Evolutionary conservation across 2,329 filamentous ascomycete species (phyloP), one percentile per base, ranked within the genome.

Genomic region (Ustilaginoidea virens): DNA sequence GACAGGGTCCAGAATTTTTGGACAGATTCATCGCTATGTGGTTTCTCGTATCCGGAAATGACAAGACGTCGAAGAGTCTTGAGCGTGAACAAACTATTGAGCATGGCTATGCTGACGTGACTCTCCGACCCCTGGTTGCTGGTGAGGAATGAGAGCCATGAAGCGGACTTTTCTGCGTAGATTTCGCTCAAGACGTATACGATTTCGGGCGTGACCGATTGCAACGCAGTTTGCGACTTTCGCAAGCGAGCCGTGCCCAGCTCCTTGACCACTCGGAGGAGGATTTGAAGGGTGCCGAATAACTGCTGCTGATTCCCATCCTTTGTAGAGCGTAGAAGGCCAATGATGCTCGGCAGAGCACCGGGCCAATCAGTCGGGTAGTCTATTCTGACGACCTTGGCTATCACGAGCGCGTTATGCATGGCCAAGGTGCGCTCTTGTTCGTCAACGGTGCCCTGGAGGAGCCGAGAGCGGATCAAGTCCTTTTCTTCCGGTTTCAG

Each of bases 181-280:
- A 93, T 78, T 31, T 72, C 69, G 13, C 71, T 75, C 14, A 96
- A 59, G 3, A 90, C 60, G 41, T 78, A 75, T n/a, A 93, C 69
- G 14, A 94, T 69, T 48, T 93, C 83, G 0, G 86, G 82, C 0
- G 85, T 74, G 17, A 81, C 67, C 2, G 74, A 71, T 40, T 92
- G 80, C 11, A 98, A 60, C 21, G 74, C 78, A 2, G 75, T 74
- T 43, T 86, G 74, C 0, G 78, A 85, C 38, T 70, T 72, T 32
- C 74, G 67, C 27, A 96, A 54, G 24, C 83, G 68, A 3, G 80
- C 86, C 0, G 80, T 86, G 1, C 80, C 75, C 5, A 96, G 61
- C 49, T 96, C 90, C 55, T 96, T 98, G 45, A 92, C 74, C 17
- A 93, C 74, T 27, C 87, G 78, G 10, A 96, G 61, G 8, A 94